Base-by-base conservation (phyloP, 345 rosid genomes). In the Garcia nutans region DNA sequence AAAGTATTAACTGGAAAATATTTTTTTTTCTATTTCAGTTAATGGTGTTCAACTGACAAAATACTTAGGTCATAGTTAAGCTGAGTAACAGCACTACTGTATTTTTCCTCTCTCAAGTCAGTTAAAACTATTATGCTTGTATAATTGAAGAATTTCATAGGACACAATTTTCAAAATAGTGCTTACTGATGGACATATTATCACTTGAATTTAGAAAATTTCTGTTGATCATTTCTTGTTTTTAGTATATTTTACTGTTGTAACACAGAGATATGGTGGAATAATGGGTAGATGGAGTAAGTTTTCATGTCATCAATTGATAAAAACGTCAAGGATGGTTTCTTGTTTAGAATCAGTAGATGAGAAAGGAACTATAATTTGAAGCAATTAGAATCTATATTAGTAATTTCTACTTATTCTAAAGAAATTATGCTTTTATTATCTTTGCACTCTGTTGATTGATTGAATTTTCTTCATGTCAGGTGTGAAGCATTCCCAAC, bases 401-500 rank as follows among this genome's bases (percentile, higher is more conserved):
- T n/a, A 10, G 5, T 42, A 24, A 58, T 58, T 75, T 56, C 10
- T 45, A 12, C 31, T 74, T 37, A 7, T 49, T 52, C 16, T 1
- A 20, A 52, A 58, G 17, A 15, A 19, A 22, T 74, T 55, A 44
- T 68, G 19, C 13, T 7, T 20, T 70, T 2, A 26, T 68, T 28
- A 8, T 63, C 45, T 20, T 3, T 50, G 37, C 2, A 7, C 15
- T 1, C 42, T 24, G 19, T 6, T 24, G 33, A 56, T 71, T 44
- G 9, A 37, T 52, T n/a, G 74, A 28, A 49, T 47, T 3, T 64
- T 72, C 57, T 22, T 49, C 45, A 22, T 62, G 19, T 73, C 86
- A 96, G 99, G 99, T 92, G 99, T 72, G 98, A 96, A 82, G 84
- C 96, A 78, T 96, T 93, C 83, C 99, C 99, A 3, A 86, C 91